Base-by-base conservation (phyloP, 1,284 basidiomycete species). In the Marasmius oreades region DNA sequence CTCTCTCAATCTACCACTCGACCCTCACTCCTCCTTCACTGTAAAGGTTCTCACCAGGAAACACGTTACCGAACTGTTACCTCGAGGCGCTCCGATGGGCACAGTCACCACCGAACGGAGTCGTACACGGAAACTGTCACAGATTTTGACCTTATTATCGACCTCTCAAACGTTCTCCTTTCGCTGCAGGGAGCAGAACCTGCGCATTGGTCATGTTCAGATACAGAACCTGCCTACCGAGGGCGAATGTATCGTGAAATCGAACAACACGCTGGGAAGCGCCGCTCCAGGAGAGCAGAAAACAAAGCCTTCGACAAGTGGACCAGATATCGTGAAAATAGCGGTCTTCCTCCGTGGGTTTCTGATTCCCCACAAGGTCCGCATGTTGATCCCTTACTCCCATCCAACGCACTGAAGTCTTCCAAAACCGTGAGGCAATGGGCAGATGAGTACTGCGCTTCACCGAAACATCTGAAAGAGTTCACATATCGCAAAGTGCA, bases 401-500 rank as follows among this genome's bases (percentile, higher is more conserved):
- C 66, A 16, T 58, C 62, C 34, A 59, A 66, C 22, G 55, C 61
- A 31, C 66, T 80, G 45, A 70, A 69, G 55, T 81, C 80, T 1
- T 81, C 81, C 16, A 78, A 75, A 69, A 77, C 80, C 1, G 64
- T 88, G 46, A 75, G 83, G 18, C 74, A 82, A 55, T 90, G 88
- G 88, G 86, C 86, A 20, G 84, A 89, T 62, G 80, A 84, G 54
- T 90, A 86, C 64, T 86, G 83, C 53, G 72, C 77, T 8, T 85
- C 84, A 64, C 66, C 62, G 6, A 87, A 82, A 56, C 64, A 75
- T 20, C 70, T 90, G 56, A 90, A 89, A 66, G 82, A 86, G 66
- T 86, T 90, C 65, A 71, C 74, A 0, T 83, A 88, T 57, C 66
- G 70, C n/a, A 86, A 85, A 72, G 77, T 78, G 46, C 46, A 51